Conservation (phyloP, 768 basidiomycete genomes). For the Pleurotus cornucopiae region DNA sequence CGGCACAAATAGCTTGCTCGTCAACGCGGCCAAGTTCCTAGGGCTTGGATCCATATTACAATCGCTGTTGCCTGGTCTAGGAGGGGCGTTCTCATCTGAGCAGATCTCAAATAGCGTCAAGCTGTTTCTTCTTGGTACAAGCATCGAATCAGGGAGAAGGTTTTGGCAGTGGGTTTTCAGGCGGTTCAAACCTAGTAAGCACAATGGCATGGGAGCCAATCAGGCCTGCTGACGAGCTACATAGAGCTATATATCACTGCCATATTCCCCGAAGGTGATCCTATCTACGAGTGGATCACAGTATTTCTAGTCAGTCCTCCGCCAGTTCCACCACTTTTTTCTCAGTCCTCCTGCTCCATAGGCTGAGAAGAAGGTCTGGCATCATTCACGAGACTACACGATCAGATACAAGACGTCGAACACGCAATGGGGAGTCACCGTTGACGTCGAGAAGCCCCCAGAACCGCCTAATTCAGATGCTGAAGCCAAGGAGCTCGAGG, state of each 20-base stretch:
- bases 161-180: constrained; percentile 23
- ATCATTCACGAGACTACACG: constrained; percentile 33
- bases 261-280: constrained; percentile 40
- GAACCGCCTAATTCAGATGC: background rate
- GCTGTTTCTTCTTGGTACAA: constrained; percentile 5
- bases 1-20: background rate
- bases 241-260: constrained; percentile 42
- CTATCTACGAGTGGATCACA: constrained; percentile 45
- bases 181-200: constrained; percentile 32
- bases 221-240: background rate
- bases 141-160: constrained; percentile 11
- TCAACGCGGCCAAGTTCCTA: background rate
- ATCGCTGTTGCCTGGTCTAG: background rate
- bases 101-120: constrained; percentile 9
- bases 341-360: constrained; percentile 10
- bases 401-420: constrained; percentile 35
- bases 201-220: constrained; percentile 10
- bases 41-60: background rate
- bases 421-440: constrained; percentile 33
- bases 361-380: constrained; percentile 42
- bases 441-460: constrained; percentile 12
- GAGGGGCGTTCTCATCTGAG: background rate
- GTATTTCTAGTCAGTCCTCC: constrained; percentile 31
- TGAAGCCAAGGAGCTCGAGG: too few relatives aligned
- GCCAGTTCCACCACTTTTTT: background rate